phyloP scores from a whole-genome alignment of 129 eudicot genomes.

The Lonicera japonica region DNA sequence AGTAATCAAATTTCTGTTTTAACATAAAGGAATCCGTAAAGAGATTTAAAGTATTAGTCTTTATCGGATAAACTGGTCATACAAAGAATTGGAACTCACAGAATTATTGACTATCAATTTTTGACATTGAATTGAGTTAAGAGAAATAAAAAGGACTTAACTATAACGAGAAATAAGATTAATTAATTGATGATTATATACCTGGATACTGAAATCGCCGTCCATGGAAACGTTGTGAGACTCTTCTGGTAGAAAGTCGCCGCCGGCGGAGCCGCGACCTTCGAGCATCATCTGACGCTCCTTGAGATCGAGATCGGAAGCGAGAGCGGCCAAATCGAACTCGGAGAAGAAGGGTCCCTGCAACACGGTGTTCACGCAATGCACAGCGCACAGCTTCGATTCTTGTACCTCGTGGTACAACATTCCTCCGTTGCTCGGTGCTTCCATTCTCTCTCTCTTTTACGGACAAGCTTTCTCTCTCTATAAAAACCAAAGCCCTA shows the following conservation, averaged over 20 bases:
- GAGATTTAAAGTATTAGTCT: too few species aligned
- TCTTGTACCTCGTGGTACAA: conserved; percentile 98
- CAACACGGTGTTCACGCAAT: conserved; percentile 93
- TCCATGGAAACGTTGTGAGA: conserved; percentile 86
- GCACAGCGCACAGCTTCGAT: conserved; percentile 95
- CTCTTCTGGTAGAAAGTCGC: conserved; percentile 50
- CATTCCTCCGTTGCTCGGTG: conserved; percentile 88
- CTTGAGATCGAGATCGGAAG: conserved; percentile 83
- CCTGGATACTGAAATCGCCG: conserved; percentile 98
- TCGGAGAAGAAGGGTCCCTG: conserved; percentile 99
- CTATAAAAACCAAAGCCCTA: not conserved
- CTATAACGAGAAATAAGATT: too few species aligned
- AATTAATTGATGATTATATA: not conserved
- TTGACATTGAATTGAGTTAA: too few species aligned
- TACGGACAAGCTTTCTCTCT: not conserved
- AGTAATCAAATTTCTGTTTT: too few species aligned
- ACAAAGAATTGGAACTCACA: too few species aligned
- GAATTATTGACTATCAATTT: too few species aligned
- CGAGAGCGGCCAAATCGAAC: conserved; percentile 95
- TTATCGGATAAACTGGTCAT: too few species aligned
- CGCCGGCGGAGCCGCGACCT: conserved; percentile 30
- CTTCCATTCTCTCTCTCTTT: conserved; percentile 41
- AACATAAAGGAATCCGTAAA: too few species aligned
- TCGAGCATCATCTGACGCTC: conserved; percentile 89
- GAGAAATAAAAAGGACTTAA: too few species aligned